These are phyloP conservation scores for Kazachstania kunashirensis DNA, from an alignment of 805 yeast species.

Conservation along the genomic window DNA sequence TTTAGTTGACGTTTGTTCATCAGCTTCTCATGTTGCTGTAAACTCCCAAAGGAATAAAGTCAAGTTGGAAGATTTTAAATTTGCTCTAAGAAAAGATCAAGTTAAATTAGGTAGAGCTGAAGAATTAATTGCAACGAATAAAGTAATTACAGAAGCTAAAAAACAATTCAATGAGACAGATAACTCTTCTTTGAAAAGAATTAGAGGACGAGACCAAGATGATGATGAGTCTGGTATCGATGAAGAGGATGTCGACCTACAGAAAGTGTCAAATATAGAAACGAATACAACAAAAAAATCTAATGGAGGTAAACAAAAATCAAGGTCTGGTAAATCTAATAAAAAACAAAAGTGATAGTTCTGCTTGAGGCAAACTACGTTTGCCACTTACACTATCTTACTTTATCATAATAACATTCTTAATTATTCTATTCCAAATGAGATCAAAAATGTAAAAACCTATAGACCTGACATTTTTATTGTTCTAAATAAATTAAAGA, in stretches of 20 bases:
- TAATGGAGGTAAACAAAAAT: too few relatives aligned
- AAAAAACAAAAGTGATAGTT: too few relatives aligned
- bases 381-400: too few relatives aligned
- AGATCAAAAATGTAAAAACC: too few relatives aligned
- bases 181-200: constrained; percentile 31
- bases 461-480: too few relatives aligned
- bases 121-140: constrained; percentile 50
- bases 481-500: too few relatives aligned
- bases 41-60: constrained; percentile 50
- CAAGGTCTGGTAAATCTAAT: too few relatives aligned
- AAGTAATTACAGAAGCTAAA: constrained; percentile 54
- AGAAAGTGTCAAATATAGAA: too few relatives aligned
- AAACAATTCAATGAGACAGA: constrained; percentile 59
- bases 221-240: constrained; percentile 22
- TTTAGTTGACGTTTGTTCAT: constrained; percentile 49
- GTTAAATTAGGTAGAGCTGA: constrained; percentile 60
- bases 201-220: constrained; percentile 24
- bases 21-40: constrained; percentile 41
- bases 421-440: too few relatives aligned
- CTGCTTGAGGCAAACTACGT: too few relatives aligned
- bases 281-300: too few relatives aligned
- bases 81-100: constrained; percentile 57
- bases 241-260: constrained; percentile 16
- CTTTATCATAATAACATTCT: too few relatives aligned
- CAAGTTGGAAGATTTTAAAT: constrained; percentile 63